Conservation (phyloP, 352 stramenopile species). For the Phytophthora ohioensis region DNA sequence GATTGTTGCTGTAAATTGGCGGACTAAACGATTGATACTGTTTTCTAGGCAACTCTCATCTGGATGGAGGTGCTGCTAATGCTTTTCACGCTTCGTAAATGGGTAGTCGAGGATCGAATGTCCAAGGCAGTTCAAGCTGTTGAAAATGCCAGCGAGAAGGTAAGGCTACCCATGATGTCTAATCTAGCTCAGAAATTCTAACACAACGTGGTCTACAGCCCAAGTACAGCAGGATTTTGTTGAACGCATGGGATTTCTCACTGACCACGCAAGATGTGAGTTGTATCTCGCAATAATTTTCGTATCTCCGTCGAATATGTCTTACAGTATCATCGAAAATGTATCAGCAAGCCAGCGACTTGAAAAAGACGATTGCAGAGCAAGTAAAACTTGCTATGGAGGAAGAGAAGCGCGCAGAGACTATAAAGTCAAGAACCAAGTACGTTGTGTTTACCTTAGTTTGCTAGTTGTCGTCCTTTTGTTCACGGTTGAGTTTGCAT, state of each 20-base stretch:
- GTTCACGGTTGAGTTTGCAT: background rate
- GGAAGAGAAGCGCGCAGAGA: constrained; percentile 65
- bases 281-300: background rate
- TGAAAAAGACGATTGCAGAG: constrained; percentile 66
- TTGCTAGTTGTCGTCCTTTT: background rate
- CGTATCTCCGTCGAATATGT: background rate
- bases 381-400: constrained; percentile 66
- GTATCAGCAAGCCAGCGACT: constrained; percentile 62
- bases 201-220: constrained; percentile 36
- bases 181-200: background rate
- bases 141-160: constrained; percentile 55
- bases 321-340: background rate
- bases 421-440: constrained; percentile 57
- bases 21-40: background rate
- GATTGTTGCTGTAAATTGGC: background rate
- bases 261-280: constrained; percentile 52
- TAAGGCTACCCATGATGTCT: constrained; percentile 1
- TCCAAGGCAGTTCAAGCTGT: constrained; percentile 65
- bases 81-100: constrained; percentile 71
- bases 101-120: constrained; percentile 74
- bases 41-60: constrained; percentile 51
- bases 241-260: constrained; percentile 84
- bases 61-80: constrained; percentile 62
- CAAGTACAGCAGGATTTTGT: constrained; percentile 64
- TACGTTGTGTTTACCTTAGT: constrained; percentile 17